phyloP scores from a whole-genome alignment of 345 rosid genomes.

The Trapa bicornis region DNA sequence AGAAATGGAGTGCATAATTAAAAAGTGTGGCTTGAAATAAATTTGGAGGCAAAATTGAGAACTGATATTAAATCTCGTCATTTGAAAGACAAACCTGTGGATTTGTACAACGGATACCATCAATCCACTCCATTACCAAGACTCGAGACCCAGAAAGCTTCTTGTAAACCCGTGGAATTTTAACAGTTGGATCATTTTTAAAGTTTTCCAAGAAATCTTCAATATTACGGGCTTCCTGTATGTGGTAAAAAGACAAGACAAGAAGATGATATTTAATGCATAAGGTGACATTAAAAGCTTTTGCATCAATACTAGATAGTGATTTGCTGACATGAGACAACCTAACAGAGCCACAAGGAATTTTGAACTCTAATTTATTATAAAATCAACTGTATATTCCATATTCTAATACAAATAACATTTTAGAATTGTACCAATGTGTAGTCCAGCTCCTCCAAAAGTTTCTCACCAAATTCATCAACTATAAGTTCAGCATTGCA shows the following conservation, averaged over 20 bases:
- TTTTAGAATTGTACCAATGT: slow-evolving; percentile 54
- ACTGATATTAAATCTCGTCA: slow-evolving; percentile 4
- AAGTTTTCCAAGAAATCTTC: slow-evolving; percentile 94
- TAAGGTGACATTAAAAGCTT: too few relatives aligned
- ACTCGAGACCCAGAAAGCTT: slow-evolving; percentile 82
- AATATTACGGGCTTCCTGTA: slow-evolving; percentile 86
- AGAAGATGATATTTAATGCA: neutral
- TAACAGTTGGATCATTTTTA: slow-evolving; percentile 85
- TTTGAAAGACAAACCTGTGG: slow-evolving; percentile 54
- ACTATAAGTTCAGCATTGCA: slow-evolving; percentile 95
- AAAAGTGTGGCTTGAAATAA: neutral
- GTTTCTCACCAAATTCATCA: slow-evolving; percentile 96
- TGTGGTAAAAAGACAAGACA: neutral
- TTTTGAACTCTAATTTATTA: neutral
- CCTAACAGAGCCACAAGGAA: neutral
- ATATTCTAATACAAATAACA: neutral
- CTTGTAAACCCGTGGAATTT: slow-evolving; percentile 83
- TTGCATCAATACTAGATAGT: neutral
- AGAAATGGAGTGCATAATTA: slow-evolving; percentile 7
- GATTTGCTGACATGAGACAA: neutral
- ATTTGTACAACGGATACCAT: slow-evolving; percentile 91
- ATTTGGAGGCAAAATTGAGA: neutral
- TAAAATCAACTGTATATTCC: neutral
- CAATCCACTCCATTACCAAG: slow-evolving; percentile 98
- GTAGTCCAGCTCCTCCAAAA: slow-evolving; percentile 97